phyloP scores from a whole-genome alignment of 495 filamentous ascomycete genomes.

The Umbilicaria muhlenbergii region DNA sequence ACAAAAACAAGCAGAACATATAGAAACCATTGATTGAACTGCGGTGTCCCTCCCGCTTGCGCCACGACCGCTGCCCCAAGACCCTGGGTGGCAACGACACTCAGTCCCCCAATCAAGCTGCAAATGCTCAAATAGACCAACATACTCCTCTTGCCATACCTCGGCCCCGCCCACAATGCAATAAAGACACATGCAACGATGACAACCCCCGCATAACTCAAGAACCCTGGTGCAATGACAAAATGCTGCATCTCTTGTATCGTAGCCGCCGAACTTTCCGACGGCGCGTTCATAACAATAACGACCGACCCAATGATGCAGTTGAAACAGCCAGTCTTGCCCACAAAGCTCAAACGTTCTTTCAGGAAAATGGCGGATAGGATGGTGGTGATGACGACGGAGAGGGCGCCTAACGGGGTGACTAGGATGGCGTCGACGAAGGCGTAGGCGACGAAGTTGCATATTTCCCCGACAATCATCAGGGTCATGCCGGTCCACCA shows the following conservation, averaged over 20 bases:
- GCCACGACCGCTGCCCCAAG: constrained; percentile 83
- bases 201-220: constrained; percentile 72
- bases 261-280: constrained; percentile 64
- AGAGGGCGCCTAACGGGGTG: constrained; percentile 85
- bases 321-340: constrained; percentile 87
- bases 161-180: constrained; percentile 71
- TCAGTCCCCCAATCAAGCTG: constrained; percentile 85
- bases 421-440: constrained; percentile 97
- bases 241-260: constrained; percentile 91
- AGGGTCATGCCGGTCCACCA: constrained; percentile 97
- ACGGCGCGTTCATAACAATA: constrained; percentile 86
- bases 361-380: constrained; percentile 93
- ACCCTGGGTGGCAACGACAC: constrained; percentile 89
- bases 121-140: constrained; percentile 93
- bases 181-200: constrained; percentile 55
- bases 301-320: constrained; percentile 89
- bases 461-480: constrained; percentile 94
- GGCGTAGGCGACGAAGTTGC: constrained; percentile 95
- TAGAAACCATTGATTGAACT: constrained; percentile 96
- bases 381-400: constrained; percentile 85
- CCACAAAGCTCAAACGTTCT: constrained; percentile 86
- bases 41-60: constrained; percentile 59
- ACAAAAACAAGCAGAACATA: constrained; percentile 90
- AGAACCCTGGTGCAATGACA: constrained; percentile 75
- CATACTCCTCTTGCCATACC: constrained; percentile 94